Evolutionary conservation across 495 filamentous ascomycete genomes (phyloP), one percentile per base, ranked within the genome.

Genomic region (Lasiosphaeris hirsuta): DNA sequence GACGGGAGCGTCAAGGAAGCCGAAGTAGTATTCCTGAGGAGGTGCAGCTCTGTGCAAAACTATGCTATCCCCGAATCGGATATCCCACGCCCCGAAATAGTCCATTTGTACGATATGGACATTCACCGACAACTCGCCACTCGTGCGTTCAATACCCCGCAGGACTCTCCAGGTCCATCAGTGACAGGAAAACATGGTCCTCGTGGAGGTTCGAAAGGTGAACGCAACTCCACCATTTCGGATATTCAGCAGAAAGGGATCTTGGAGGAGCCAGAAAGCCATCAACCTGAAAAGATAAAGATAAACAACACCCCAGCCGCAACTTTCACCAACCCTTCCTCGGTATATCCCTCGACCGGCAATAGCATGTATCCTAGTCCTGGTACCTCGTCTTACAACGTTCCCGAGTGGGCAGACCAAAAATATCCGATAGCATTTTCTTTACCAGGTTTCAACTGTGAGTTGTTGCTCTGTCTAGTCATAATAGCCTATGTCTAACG

Each of bases 31-130:
- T 70, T 59, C 48, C 40, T 60, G 42, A 60, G 47, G 38, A 62
- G 45, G 54, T 63, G 54, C 51, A 64, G 55, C 52, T 70, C 51
- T 10, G 54, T 58, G 10, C 58, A 63, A 43, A 56, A 65, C 23
- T 45, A 17, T 9, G 39, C 46, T 14, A 36, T 56, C 7, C 48
- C 19, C n/a, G 46, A 65, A 18, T 50, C 63, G 7, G 63, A 64
- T 35, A 47, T 60, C 7, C 59, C 63, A 11, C 61, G 63, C 17
- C 65, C 64, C 1, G 65, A 69, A 36, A 50, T 51, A 30, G 51
- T 64, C 30, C 67, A 64, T 55, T 57, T 68, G 11, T 60, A 62
- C 38, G 67, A 67, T 30, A 65, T 65, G 60, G 65, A 69, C 42
- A 67, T 68, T 36, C 61, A 61, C 37, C 46, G 51, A 7, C 67